These are phyloP conservation scores for Tetrahymena thermophila DNA, from an alignment of 73 alveolate genomes.

Conservation along the genomic window DNA sequence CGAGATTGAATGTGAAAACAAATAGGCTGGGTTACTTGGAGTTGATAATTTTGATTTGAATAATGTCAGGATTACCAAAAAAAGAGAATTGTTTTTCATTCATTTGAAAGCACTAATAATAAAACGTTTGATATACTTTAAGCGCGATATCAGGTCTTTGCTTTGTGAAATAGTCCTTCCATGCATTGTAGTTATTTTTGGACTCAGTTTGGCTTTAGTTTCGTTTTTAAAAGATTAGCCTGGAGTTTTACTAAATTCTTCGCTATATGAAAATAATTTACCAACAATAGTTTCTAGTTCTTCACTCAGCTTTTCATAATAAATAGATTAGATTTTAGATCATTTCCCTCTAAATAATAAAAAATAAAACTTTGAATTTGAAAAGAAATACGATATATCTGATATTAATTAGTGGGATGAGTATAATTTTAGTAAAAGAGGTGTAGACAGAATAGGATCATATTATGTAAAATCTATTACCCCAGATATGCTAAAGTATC, in stretches of 20 bases:
- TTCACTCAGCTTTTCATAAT: neutral
- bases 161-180: conserved; percentile 85
- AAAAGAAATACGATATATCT: neutral
- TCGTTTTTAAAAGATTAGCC: conserved; percentile 44
- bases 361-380: neutral
- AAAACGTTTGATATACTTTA: conserved; percentile 65
- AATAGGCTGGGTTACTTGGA: neutral
- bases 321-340: neutral
- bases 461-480: neutral
- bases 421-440: neutral
- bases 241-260: conserved; percentile 3
- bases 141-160: conserved; percentile 72
- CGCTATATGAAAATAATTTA: neutral
- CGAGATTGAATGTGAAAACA: neutral
- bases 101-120: conserved; percentile 72
- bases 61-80: conserved; percentile 22
- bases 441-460: neutral
- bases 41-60: conserved; percentile 31
- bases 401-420: neutral
- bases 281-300: neutral
- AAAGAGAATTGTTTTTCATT: conserved; percentile 30
- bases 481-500: neutral
- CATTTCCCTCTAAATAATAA: neutral
- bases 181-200: conserved; percentile 66
- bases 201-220: conserved; percentile 56